A percentile compares a stretch with the other conserved stretches of the same genome.
Conservation (phyloP, 1,139 yeast genomes). For the Pneumocystis sp. region DNA sequence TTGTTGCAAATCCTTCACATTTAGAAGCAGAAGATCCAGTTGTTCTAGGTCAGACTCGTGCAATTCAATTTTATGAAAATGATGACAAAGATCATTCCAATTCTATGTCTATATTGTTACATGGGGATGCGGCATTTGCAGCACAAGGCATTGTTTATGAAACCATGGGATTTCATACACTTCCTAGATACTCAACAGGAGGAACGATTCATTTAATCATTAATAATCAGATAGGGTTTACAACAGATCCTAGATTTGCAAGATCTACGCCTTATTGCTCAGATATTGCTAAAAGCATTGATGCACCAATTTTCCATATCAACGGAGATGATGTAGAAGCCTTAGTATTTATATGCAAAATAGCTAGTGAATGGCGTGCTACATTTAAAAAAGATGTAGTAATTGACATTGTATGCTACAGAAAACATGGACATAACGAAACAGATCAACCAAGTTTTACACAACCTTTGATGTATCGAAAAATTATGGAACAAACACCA, state of each 20-base stretch:
- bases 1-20: constrained; percentile 98
- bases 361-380: constrained; percentile 98
- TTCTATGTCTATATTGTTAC: constrained; percentile 84
- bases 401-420: constrained; percentile 93
- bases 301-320: constrained; percentile 98
- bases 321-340: constrained; percentile 97
- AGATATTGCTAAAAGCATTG: constrained; percentile 88
- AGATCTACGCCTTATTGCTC: constrained; percentile 97
- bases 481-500: constrained; percentile 74
- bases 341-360: constrained; percentile 73
- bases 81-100: constrained; percentile 70
- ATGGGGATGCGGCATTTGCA: constrained; percentile 98
- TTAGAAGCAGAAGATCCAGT: constrained; percentile 98
- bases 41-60: constrained; percentile 94
- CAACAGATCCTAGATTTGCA: constrained; percentile 95
- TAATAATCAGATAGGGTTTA: constrained; percentile 97
- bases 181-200: constrained; percentile 95
- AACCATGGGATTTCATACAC: constrained; percentile 83
- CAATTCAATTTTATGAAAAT: constrained; percentile 80
- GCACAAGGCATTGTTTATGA: constrained; percentile 99
- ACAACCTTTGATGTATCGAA: constrained; percentile 92
- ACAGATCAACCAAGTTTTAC: constrained; percentile 98
- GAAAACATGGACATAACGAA: constrained; percentile 98
- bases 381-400: constrained; percentile 92
- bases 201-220: constrained; percentile 94